Evolutionary conservation across 352 stramenopile genomes (phyloP), one percentile per base, ranked within the genome.

Genomic region (Phytophthora macrochlamydospora): DNA sequence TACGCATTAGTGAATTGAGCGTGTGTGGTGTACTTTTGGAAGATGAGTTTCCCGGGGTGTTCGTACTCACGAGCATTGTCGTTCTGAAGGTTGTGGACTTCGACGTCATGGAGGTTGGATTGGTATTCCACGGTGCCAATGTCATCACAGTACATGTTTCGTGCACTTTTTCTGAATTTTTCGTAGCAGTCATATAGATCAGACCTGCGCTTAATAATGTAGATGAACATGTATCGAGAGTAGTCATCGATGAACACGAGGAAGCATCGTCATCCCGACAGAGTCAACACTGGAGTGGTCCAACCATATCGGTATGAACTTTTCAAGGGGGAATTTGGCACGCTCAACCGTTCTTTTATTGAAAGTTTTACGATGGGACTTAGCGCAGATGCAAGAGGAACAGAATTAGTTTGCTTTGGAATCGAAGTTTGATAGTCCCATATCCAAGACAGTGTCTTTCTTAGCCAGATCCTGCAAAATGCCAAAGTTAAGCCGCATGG

Each of bases 241-340:
- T 65, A 65, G 50, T 61, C 65, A 37, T 67, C 58, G 5, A 72
- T 67, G 35, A 63, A 72, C 3, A 51, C 64, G 28, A 67, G 38
- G 29, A 73, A 69, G n/a, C 59, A 69, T 30, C 50, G 56, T 11
- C 38, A 62, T 11, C 64, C 64, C 0, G 51, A 48, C 0, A 71
- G 37, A n/a, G 44, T 58, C 1, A 24, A 8, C 7, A 54, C 28
- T 24, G 54, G 62, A 70, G 35, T 13, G 63, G 64, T n/a, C 57
- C 57, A 51, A 14, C 38, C 44, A 67, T 58, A 18, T 70, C 49
- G 1, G 56, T 51, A 18, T 67, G 63, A 54, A 71, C 38, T 62
- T 62, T 59, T 58, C 38, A 43, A 63, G 55, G 44, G 45, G 64
- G 11, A 48, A 48, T 57, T 70, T 59, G 0, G 50, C 32, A 3